Base-by-base conservation (phyloP, 1,284 basidiomycete genomes). In the Cryptococcus amylolentus region DNA sequence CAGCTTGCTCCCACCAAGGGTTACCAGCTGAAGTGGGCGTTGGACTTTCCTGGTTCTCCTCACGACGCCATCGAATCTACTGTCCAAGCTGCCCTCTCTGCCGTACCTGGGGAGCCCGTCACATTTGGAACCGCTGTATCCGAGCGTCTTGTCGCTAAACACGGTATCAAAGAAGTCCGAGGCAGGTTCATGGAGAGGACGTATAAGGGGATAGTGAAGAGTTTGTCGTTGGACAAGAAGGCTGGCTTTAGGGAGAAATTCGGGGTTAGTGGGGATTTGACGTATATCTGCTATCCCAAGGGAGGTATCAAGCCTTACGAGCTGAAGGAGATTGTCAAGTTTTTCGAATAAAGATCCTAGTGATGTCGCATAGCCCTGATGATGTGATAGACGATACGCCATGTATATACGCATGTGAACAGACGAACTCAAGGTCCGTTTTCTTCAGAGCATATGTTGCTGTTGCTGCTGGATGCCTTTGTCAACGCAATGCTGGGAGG, bases 21-120 rank as follows among this genome's bases (percentile, higher is more conserved):
- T 5, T 81, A 79, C 70, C 83, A 84, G 68, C 80, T 84, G 71
- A 84, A 84, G 68, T 84, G 82, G 81, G 80, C 82, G 3, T 75
- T 84, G 42, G 81, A 82, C 63, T 84, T 84, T 75, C 82, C 82
- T 9, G 78, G 75, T 35, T 80, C 81, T 7, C 81, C 81, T n/a
- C 72, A 77, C 35, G 83, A 82, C 54, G 78, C 82, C 16, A 77
- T 76, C 51, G 78, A 80, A 74, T 76, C 81, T 60, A 79, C 82
- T 56, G 76, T 84, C 49, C 62, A 80, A 43, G 68, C 79, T 42
- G 83, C 82, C 10, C 78, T 84, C 60, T 77, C 80, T 55, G 73
- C 78, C 56, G 70, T 81, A 28, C 75, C 77, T 14, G 77, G 79
- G 51, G 54, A 56, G 44, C 77, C 79, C 9, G 81, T 63, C 14